Evolutionary conservation across 768 basidiomycete species (phyloP).

Genomic region (Xerocomus potaroensis): DNA sequence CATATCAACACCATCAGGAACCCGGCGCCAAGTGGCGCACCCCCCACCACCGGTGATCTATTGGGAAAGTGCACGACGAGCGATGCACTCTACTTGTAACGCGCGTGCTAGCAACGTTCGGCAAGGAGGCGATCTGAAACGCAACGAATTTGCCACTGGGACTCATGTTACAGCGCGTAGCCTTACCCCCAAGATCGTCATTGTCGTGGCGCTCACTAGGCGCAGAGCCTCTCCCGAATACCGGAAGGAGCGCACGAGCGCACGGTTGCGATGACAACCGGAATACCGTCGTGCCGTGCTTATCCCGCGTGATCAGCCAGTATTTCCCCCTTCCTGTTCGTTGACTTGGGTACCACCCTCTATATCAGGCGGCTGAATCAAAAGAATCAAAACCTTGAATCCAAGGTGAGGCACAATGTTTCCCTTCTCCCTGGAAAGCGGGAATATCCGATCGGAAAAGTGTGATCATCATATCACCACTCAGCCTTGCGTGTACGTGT

Average conservation of each 20-base stretch:
- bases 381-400: conserved; percentile 7
- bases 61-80: too few relatives aligned
- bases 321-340: not conserved
- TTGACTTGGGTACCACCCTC: conserved; percentile 1
- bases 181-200: not conserved
- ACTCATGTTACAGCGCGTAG: not conserved
- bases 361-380: not conserved
- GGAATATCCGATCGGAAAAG: conserved; percentile 4
- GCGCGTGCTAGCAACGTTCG: not conserved
- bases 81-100: not conserved
- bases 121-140: conserved; percentile 8
- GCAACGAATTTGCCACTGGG: not conserved
- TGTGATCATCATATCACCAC: conserved; percentile 9
- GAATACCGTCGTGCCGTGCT: conserved; percentile 26
- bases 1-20: not conserved
- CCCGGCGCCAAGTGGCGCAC: not conserved
- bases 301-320: conserved; percentile 31
- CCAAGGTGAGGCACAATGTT: conserved; percentile 19
- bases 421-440: not conserved
- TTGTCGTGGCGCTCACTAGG: too few relatives aligned
- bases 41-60: not conserved
- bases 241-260: not conserved
- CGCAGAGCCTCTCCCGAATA: too few relatives aligned
- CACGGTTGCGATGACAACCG: conserved; percentile 32
- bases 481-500: conserved; percentile 7